These are phyloP conservation scores for Cutaneotrichosporon arboriforme DNA, from an alignment of 1,284 basidiomycete species.

Conservation along the genomic window DNA sequence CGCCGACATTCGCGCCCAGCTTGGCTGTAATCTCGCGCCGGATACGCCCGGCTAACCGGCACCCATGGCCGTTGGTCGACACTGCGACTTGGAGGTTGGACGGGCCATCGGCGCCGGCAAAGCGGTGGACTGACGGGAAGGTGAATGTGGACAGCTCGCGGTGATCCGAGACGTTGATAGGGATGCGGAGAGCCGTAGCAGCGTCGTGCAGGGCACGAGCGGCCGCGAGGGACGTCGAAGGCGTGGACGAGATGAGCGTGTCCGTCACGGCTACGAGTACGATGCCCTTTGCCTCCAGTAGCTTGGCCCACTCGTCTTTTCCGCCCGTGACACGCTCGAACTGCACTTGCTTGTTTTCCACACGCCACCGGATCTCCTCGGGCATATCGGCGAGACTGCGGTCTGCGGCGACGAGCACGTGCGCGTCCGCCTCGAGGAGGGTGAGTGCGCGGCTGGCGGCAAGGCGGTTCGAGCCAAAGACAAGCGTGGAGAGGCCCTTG, in stretches of 20 bases:
- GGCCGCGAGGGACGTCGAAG: conserved; percentile 49
- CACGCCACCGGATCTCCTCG: conserved; percentile 67
- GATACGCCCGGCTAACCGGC: conserved; percentile 74
- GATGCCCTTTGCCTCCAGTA: conserved; percentile 31
- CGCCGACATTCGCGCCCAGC: conserved; percentile 68
- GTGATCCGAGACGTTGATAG: conserved; percentile 80
- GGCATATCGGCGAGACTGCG: conserved; percentile 49
- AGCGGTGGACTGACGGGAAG: conserved; percentile 81
- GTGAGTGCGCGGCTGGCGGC: conserved; percentile 75
- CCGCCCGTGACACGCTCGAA: conserved; percentile 45
- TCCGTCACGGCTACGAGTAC: conserved; percentile 71
- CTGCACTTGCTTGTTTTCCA: conserved; percentile 55
- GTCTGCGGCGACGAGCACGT: conserved; percentile 61
- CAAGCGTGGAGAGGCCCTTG: conserved; percentile 54
- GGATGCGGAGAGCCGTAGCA: conserved; percentile 60
- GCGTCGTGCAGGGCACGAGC: conserved; percentile 56
- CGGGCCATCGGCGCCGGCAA: conserved; percentile 51
- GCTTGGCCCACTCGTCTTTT: conserved; percentile 6
- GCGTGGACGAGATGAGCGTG: conserved; percentile 50
- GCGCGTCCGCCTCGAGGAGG: conserved; percentile 73
- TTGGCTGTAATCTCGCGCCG: conserved; percentile 73
- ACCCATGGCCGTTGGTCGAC: conserved; percentile 88
- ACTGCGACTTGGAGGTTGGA: conserved; percentile 77
- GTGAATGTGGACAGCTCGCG: conserved; percentile 83
- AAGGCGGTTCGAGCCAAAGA: conserved; percentile 69